Percentiles rank a stretch among this genome's conserved stretches.
Conservation (phyloP, 2,329 filamentous ascomycete genomes). For the Nannizziopsis barbatae region DNA sequence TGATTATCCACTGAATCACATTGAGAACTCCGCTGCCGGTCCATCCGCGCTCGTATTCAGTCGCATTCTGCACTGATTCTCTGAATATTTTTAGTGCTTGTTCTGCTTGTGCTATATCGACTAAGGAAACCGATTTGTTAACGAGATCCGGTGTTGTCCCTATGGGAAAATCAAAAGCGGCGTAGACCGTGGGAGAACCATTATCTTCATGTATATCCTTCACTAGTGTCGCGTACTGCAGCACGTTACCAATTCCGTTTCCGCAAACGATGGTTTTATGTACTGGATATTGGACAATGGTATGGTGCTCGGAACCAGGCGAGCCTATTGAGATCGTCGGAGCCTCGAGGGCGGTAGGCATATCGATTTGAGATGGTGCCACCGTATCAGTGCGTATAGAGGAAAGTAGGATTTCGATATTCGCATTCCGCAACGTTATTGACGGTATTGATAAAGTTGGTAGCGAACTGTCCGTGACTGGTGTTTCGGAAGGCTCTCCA, state of each 20-base stretch:
- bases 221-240: conserved; percentile 27
- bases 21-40: conserved; percentile 56
- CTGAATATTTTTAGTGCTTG: conserved; percentile 58
- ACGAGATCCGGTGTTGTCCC: conserved; percentile 32
- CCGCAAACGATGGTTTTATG: conserved; percentile 69
- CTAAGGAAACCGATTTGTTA: conserved; percentile 33
- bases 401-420: conserved; percentile 50
- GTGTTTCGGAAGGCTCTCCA: conserved; percentile 40
- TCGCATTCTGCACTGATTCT: conserved; percentile 56
- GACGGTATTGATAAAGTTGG: conserved; percentile 47
- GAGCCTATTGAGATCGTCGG: conserved; percentile 60
- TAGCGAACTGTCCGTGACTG: conserved; percentile 41
- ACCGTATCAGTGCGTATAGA: conserved; percentile 41
- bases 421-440: conserved; percentile 43
- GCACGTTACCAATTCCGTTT: conserved; percentile 57
- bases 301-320: conserved; percentile 52
- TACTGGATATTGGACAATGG: conserved; percentile 65
- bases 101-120: conserved; percentile 55
- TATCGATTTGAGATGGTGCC: conserved; percentile 39
- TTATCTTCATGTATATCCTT: conserved; percentile 23
- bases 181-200: conserved; percentile 24
- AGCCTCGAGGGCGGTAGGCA: conserved; percentile 57
- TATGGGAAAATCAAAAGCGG: conserved; percentile 37
- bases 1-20: conserved; percentile 53
- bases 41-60: conserved; percentile 64